These are phyloP conservation scores for Hysterangium stoloniferum DNA, from an alignment of 768 basidiomycete species.

Conservation along the genomic window DNA sequence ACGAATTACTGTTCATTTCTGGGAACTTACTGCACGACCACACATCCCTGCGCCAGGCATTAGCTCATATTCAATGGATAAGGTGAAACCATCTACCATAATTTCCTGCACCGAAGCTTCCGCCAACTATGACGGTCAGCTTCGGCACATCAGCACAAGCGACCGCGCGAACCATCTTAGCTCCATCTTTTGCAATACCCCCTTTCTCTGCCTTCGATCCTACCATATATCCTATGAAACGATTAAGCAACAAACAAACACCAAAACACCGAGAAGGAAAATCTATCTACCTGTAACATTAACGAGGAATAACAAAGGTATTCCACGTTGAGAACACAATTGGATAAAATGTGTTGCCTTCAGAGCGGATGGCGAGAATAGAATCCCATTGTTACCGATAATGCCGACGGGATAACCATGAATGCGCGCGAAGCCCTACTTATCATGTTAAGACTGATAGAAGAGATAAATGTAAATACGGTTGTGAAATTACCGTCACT, in stretches of 20 bases:
- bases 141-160: conserved; percentile 93
- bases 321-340: conserved; percentile 83
- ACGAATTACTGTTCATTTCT: conserved; percentile 8
- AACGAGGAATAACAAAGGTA: conserved; percentile 88
- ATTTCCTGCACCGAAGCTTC: conserved; percentile 92
- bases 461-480: background rate
- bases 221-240: conserved; percentile 77
- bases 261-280: background rate
- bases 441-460: background rate
- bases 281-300: conserved; percentile 71
- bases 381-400: conserved; percentile 89
- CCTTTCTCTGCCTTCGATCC: conserved; percentile 92
- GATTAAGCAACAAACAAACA: background rate
- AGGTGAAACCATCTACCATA: conserved; percentile 51
- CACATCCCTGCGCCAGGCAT: conserved; percentile 88
- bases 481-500: conserved; percentile 66
- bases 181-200: conserved; percentile 92
- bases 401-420: conserved; percentile 90
- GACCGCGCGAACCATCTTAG: conserved; percentile 95
- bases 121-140: conserved; percentile 86
- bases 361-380: conserved; percentile 88
- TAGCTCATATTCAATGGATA: conserved; percentile 13
- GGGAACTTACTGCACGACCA: conserved; percentile 70
- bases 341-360: conserved; percentile 96
- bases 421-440: conserved; percentile 78